Evolutionary conservation across 805 yeast genomes (phyloP).

Genomic region (Pichia insulana): DNA sequence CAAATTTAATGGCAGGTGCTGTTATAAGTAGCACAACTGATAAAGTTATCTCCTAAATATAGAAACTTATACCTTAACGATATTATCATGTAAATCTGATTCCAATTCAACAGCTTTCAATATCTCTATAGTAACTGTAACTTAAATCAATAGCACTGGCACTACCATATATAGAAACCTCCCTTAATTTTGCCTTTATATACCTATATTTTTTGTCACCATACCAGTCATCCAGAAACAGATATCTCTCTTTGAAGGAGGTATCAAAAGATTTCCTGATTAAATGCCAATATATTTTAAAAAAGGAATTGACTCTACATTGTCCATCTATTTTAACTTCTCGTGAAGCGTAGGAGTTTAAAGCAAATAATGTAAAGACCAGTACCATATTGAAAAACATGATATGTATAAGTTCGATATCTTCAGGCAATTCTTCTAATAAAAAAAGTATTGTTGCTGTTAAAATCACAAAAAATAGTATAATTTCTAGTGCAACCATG

Average conservation of each 20-base stretch:
- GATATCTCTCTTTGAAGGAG: conserved; percentile 4
- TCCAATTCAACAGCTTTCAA: too few species aligned
- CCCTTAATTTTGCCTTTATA: conserved; percentile 7
- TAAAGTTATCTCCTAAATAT: conserved; percentile 5
- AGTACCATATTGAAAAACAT: conserved; percentile 9
- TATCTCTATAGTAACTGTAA: neutral
- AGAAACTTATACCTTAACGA: too few species aligned
- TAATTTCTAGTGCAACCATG: neutral
- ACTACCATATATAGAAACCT: neutral
- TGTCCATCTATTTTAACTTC: conserved; percentile 11
- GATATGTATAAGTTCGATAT: conserved; percentile 8
- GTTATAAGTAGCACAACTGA: conserved; percentile 30
- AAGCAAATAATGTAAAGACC: conserved; percentile 5
- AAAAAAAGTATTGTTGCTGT: neutral
- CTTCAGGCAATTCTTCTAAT: neutral
- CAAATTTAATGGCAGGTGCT: conserved; percentile 39
- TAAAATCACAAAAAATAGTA: neutral
- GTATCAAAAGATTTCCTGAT: neutral
- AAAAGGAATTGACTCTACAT: conserved; percentile 7
- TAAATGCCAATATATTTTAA: conserved; percentile 10
- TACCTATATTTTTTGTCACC: conserved; percentile 14
- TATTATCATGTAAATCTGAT: too few species aligned
- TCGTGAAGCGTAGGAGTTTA: conserved; percentile 11
- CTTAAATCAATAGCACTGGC: too few species aligned
- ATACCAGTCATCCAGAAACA: conserved; percentile 15